Conservation (phyloP, 352 stramenopile genomes). For the Albugo candida region DNA sequence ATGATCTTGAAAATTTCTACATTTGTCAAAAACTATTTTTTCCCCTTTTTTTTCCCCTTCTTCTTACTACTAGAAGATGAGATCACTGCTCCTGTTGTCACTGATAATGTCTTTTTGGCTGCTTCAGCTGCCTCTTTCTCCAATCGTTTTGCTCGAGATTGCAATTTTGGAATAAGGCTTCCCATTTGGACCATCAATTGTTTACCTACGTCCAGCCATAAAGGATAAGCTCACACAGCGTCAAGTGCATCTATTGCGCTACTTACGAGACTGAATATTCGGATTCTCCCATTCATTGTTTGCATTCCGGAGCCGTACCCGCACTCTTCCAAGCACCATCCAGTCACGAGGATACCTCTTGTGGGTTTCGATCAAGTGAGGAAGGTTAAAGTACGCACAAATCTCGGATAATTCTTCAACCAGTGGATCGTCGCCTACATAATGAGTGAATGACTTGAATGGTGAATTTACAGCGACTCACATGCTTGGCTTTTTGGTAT, state of each 20-base stretch:
- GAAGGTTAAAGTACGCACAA: conserved; percentile 59
- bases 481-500: conserved; percentile 44
- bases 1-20: conserved; percentile 4
- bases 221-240: too few species aligned
- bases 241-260: neutral
- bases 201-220: conserved; percentile 13
- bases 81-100: conserved; percentile 8
- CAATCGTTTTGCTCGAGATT: conserved; percentile 57
- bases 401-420: conserved; percentile 73
- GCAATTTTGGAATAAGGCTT: conserved; percentile 68
- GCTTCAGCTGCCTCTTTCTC: conserved; percentile 39
- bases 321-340: conserved; percentile 43
- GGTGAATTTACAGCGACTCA: neutral
- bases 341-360: conserved; percentile 75
- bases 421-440: conserved; percentile 26
- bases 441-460: neutral
- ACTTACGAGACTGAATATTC: conserved; percentile 34
- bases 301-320: conserved; percentile 39
- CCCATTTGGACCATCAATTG: conserved; percentile 74
- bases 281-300: conserved; percentile 44
- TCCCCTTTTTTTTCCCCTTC: conserved; percentile 69
- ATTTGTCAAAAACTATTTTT: conserved; percentile 26
- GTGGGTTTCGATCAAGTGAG: conserved; percentile 51
- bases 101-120: conserved; percentile 19
- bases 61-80: conserved; percentile 40